These are phyloP conservation scores for Tubosaeta sp. DNA, from an alignment of 768 basidiomycete species.

Conservation along the genomic window DNA sequence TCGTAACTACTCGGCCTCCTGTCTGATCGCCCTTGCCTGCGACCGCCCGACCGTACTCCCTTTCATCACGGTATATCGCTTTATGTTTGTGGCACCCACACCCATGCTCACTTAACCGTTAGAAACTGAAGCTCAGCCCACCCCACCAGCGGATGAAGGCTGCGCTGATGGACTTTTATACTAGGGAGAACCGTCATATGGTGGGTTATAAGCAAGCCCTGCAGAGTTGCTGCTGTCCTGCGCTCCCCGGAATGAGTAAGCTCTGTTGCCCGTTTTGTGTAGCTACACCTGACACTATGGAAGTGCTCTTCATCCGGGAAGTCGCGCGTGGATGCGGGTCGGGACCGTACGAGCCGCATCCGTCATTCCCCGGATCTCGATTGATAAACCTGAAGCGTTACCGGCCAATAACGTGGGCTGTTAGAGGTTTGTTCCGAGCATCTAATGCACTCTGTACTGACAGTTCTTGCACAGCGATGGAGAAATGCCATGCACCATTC, in stretches of 20 bases:
- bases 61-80: conserved; percentile 21
- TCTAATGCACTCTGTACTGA: neutral
- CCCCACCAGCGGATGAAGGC: conserved; percentile 19
- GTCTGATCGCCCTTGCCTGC: conserved; percentile 40
- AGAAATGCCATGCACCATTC: conserved; percentile 43
- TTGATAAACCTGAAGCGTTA: conserved; percentile 39
- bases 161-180: conserved; percentile 21
- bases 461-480: conserved; percentile 36
- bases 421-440: conserved; percentile 32
- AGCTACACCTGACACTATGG: conserved; percentile 1
- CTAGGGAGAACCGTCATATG: conserved; percentile 24
- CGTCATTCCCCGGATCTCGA: conserved; percentile 20
- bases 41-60: conserved; percentile 36
- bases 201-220: conserved; percentile 29
- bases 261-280: neutral
- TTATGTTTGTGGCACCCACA: neutral
- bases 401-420: conserved; percentile 37
- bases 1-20: conserved; percentile 44
- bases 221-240: conserved; percentile 26
- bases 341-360: conserved; percentile 24
- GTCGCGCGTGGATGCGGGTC: conserved; percentile 32
- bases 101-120: neutral
- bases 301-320: conserved; percentile 32
- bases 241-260: conserved; percentile 32
- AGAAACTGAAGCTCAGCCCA: conserved; percentile 26